Base-by-base conservation (phyloP, 306 rosid genomes). In the Benincasa hispida region DNA sequence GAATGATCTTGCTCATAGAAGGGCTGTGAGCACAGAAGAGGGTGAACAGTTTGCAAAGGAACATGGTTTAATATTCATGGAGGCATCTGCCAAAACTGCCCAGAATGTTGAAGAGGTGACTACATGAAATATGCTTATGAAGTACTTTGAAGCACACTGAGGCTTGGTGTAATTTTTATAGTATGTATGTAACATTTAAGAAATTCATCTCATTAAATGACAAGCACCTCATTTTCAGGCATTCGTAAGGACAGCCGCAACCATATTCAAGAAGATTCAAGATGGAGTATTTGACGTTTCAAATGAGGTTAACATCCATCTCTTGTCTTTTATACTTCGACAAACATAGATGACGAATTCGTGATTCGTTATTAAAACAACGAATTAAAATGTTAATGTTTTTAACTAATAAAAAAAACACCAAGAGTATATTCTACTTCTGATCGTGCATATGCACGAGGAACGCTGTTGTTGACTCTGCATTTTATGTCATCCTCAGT, bases 41-140 rank as follows among this genome's bases (percentile, higher is more conserved):
- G 99, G 99, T 4, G 99, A 95, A 76, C 99, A 90, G 79, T 95
- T 95, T 86, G 99, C 99, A 61, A 95, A 89, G 91, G 99, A 95
- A 83, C 96, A 95, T 45, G 99, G 99, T 2, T 84, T 95, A 84
- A 89, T 95, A 82, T 95, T 95, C 85, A 95, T 95, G 99, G 99
- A 95, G 81, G 99, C 99, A 57, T 95, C 99, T 17, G 99, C 99
- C 72, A 95, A 95, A 85, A 95, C 99, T 75, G 98, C 99, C 30
- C 99, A 92, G 79, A 95, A 95, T 84, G 99, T 95, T 61, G 99
- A 95, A 85, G 99, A 95, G 98, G 99, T 95, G 27, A 41, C 59
- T 53, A 53, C 72, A 15, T 22, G 24, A 24, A 37, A 42, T 25
- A 9, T 70, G 57, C 15, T 69, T 69, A 25, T 42, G 53, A 68